A percentile compares a stretch with the other conserved stretches of the same genome.
Conservation (phyloP, 2,329 filamentous ascomycete genomes). For the Westerdykella ornata region DNA sequence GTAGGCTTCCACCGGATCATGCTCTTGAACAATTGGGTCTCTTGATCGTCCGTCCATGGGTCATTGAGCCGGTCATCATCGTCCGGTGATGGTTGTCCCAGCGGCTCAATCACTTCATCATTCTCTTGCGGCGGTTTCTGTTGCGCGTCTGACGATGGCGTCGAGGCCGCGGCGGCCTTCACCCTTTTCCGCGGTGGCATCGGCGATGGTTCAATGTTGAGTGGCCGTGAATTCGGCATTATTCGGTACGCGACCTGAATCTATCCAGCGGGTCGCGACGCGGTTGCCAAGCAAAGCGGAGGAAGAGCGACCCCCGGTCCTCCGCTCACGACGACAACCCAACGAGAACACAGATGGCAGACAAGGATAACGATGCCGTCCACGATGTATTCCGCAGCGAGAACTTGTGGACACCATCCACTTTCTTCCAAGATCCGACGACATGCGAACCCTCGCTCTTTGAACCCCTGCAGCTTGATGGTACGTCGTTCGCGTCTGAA, state of each 20-base stretch:
- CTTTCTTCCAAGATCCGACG: slow-evolving; percentile 32
- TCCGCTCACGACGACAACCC: slow-evolving; percentile 25
- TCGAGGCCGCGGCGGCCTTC: slow-evolving; percentile 52
- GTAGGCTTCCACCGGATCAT: slow-evolving; percentile 96
- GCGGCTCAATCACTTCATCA: slow-evolving; percentile 41
- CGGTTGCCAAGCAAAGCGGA: not conserved
- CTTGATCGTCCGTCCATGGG: slow-evolving; percentile 92
- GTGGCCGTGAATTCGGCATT: not conserved
- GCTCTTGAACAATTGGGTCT: slow-evolving; percentile 84
- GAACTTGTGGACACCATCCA: slow-evolving; percentile 54
- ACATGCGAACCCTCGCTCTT: slow-evolving; percentile 27
- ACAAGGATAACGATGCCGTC: slow-evolving; percentile 36
- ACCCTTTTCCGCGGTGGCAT: slow-evolving; percentile 69
- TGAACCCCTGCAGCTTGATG: slow-evolving; percentile 30
- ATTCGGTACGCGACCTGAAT: not conserved
- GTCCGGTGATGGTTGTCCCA: slow-evolving; percentile 52
- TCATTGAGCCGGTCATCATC: slow-evolving; percentile 56
- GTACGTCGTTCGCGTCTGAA: slow-evolving; percentile 26
- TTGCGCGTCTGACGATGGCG: slow-evolving; percentile 41
- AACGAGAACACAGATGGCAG: not conserved
- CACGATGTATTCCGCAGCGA: slow-evolving; percentile 58
- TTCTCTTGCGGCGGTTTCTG: slow-evolving; percentile 38
- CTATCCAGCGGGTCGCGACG: not conserved
- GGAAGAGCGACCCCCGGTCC: not conserved
- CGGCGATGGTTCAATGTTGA: not conserved